These are phyloP conservation scores for Panaeolus cyanescens DNA, from an alignment of 768 basidiomycete species.

Conservation along the genomic window DNA sequence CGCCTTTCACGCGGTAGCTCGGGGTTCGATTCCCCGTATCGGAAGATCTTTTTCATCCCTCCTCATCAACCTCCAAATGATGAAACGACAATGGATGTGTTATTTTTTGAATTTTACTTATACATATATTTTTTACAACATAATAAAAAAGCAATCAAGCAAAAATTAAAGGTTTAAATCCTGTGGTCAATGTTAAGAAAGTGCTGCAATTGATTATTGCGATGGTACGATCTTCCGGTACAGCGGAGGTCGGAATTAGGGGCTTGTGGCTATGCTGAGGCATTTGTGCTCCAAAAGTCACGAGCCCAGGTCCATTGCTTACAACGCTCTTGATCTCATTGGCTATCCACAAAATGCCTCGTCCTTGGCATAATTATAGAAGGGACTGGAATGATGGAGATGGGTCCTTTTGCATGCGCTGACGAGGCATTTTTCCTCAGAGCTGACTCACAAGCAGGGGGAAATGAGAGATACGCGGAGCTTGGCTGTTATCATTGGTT, in stretches of 20 bases:
- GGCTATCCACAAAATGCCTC: neutral
- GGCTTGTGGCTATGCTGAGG: neutral
- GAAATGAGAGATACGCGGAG: neutral
- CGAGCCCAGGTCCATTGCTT: no score
- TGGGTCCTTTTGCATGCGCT: neutral
- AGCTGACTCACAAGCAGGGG: no score
- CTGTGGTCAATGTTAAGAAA: no score
- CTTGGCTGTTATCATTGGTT: neutral
- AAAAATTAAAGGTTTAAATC: no score
- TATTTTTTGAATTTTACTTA: neutral
- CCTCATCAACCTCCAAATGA: neutral
- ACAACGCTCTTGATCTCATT: no score
- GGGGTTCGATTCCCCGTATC: slow-evolving; percentile 32
- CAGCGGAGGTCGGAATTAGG: neutral
- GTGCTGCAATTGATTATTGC: neutral
- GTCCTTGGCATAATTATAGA: neutral
- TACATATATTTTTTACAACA: neutral
- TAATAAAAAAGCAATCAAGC: no score
- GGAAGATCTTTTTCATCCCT: neutral
- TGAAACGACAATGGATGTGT: neutral
- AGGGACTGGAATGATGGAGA: neutral
- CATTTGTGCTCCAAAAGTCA: neutral
- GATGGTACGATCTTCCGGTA: neutral
- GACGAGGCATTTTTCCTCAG: neutral
- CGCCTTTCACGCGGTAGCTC: no score